Evolutionary conservation across 805 yeast genomes (phyloP), one percentile per base, ranked within the genome.

Genomic region (Yarrowia yakushimensis): DNA sequence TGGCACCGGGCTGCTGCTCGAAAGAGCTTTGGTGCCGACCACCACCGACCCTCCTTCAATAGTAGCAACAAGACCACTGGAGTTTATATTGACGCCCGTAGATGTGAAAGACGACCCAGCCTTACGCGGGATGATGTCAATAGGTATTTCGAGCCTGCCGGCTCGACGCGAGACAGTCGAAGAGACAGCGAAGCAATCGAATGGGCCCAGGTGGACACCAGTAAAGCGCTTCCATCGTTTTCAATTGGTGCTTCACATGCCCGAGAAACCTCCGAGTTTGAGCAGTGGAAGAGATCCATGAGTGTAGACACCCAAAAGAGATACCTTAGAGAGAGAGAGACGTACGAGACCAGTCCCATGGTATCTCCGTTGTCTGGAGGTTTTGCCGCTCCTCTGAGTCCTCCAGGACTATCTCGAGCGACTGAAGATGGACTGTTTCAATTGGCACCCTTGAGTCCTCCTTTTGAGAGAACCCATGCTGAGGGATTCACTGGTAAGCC

Each of bases 21-120:
- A 39, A 39, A 52, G 62, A 37, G 54, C 52, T 52, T 37, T 34
- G 42, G 57, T 18, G 41, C 48, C 15, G 45, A 52, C 42, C 62
- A 61, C 34, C 63, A 45, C 61, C 60, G 60, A 23, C 61, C 45
- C 62, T 54, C 63, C 25, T 50, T 57, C 37, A 57, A 61, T 54
- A 57, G 48, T 39, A 55, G 61, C 52, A 61, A 57, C 62, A 48
- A 37, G 62, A 61, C 60, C 46, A 30, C 61, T 39, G 63, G 61
- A 54, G 61, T 42, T 61, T 61, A 54, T 25, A 20, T 23, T 37
- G 62, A 50, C 33, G 34, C 60, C 39, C 61, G 61, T 48, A 60
- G 59, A 48, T 20, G 37, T 30, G 54, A 46, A 13, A 23, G 30
- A 41, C 43, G 43, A 20, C 45, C 45, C 45, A 41, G 45, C 45